These are phyloP conservation scores for Cladophialophora chaetospira DNA, from an alignment of 2,329 filamentous ascomycete genomes.

Conservation along the genomic window DNA sequence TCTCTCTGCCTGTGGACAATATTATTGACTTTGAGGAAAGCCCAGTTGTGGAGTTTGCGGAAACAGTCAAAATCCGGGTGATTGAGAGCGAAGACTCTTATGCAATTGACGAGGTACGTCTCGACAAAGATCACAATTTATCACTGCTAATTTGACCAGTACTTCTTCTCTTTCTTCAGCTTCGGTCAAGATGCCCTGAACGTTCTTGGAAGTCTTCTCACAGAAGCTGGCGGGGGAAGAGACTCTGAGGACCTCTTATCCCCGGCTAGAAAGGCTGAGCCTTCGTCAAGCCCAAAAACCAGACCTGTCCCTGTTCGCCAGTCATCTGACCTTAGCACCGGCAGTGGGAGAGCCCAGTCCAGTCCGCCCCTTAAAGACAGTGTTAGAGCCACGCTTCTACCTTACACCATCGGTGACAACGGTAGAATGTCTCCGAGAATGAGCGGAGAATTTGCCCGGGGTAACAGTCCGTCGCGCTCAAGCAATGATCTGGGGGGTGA, in stretches of 20 bases:
- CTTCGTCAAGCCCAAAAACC: conserved; percentile 4
- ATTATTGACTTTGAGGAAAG: conserved; percentile 91
- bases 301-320: conserved; percentile 8
- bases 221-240: conserved; percentile 59
- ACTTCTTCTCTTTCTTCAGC: conserved; percentile 95
- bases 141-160: conserved; percentile 52
- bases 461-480: conserved; percentile 38
- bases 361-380: conserved; percentile 50
- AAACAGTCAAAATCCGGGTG: conserved; percentile 90
- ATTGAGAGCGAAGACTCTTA: conserved; percentile 93
- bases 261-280: conserved; percentile 25
- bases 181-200: conserved; percentile 81
- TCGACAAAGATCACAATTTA: neutral
- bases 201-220: conserved; percentile 72
- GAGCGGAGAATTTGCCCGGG: conserved; percentile 48
- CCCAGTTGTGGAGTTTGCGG: conserved; percentile 84
- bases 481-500: conserved; percentile 38
- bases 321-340: conserved; percentile 19
- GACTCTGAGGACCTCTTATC: conserved; percentile 39
- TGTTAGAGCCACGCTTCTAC: conserved; percentile 64
- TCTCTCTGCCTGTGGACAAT: conserved; percentile 84
- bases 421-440: conserved; percentile 51
- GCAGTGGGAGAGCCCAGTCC: conserved; percentile 22
- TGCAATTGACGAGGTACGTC: conserved; percentile 84
- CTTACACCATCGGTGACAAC: conserved; percentile 49